phyloP scores from a whole-genome alignment of 192 early-diverging fungal species.

The Entrophospora sp. region DNA sequence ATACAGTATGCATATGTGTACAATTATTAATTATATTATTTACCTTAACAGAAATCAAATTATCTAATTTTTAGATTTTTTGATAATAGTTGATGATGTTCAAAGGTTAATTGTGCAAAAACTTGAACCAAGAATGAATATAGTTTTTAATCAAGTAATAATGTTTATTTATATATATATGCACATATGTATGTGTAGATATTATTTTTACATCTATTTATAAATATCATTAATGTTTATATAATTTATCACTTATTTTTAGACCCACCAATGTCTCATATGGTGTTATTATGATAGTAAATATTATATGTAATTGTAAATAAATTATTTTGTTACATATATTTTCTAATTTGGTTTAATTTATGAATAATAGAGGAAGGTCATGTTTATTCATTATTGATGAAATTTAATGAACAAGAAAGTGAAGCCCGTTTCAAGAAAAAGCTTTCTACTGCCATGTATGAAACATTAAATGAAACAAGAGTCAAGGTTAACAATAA shows the following conservation, averaged over 20 bases:
- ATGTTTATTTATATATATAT: not conserved
- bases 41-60: too few species aligned
- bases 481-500: not conserved
- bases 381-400: conserved; percentile 64
- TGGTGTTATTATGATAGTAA: conserved; percentile 68
- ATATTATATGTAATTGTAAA: too few species aligned
- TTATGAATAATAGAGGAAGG: not conserved
- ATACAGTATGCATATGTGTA: too few species aligned
- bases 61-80: conserved; percentile 37
- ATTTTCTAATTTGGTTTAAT: too few species aligned
- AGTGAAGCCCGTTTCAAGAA: conserved; percentile 53
- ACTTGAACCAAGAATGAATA: conserved; percentile 68
- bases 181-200: not conserved
- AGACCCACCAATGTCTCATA: conserved; percentile 49
- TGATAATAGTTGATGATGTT: conserved; percentile 40
- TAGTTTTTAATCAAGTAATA: conserved; percentile 53
- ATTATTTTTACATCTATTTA: too few species aligned
- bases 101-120: conserved; percentile 42
- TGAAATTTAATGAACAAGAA: conserved; percentile 49
- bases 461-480: conserved; percentile 46
- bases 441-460: conserved; percentile 63
- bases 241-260: not conserved
- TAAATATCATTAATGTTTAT: too few species aligned
- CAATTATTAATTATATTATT: too few species aligned
- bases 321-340: too few species aligned